Evolutionary conservation across 1,284 basidiomycete genomes (phyloP).

Genomic region (Cryptococcus wingfieldii): DNA sequence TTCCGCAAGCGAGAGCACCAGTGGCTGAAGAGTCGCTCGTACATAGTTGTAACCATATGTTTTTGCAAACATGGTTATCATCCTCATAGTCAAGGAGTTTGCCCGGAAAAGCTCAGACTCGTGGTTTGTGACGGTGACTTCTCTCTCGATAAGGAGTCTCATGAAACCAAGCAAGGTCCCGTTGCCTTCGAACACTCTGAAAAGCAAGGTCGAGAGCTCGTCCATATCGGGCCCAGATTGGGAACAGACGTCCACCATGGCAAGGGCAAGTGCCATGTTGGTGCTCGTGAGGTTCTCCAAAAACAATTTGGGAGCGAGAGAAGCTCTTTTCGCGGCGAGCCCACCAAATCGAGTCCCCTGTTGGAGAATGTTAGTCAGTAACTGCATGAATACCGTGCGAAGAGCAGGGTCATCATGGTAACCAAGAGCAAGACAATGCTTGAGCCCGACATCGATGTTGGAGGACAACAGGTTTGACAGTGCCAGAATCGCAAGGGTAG

Average conservation of each 20-base stretch:
- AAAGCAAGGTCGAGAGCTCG: slow-evolving; percentile 70
- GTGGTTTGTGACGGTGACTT: slow-evolving; percentile 69
- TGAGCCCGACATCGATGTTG: slow-evolving; percentile 83
- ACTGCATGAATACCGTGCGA: slow-evolving; percentile 76
- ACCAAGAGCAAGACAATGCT: slow-evolving; percentile 75
- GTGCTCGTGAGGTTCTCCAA: slow-evolving; percentile 27
- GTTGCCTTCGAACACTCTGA: slow-evolving; percentile 78
- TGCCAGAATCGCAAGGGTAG: slow-evolving; percentile 55
- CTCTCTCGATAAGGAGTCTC: slow-evolving; percentile 77
- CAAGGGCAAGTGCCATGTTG: slow-evolving; percentile 60
- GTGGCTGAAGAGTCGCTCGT: slow-evolving; percentile 67
- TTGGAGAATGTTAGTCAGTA: slow-evolving; percentile 79
- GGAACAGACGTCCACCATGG: slow-evolving; percentile 80
- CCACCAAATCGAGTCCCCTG: slow-evolving; percentile 59
- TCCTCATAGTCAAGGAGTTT: slow-evolving; percentile 77
- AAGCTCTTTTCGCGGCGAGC: slow-evolving; percentile 20
- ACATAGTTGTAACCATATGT: slow-evolving; percentile 86
- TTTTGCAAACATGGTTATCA: slow-evolving; percentile 76
- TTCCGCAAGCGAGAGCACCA: slow-evolving; percentile 67
- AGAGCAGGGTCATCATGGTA: slow-evolving; percentile 71
- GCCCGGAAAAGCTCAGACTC: slow-evolving; percentile 77
- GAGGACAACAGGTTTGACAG: slow-evolving; percentile 76
- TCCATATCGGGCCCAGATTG: slow-evolving; percentile 62
- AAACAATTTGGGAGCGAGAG: slow-evolving; percentile 26
- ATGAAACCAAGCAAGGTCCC: slow-evolving; percentile 65